Evolutionary conservation across 179 eudicot genomes (phyloP).

Genomic region (Nepenthes alata): DNA sequence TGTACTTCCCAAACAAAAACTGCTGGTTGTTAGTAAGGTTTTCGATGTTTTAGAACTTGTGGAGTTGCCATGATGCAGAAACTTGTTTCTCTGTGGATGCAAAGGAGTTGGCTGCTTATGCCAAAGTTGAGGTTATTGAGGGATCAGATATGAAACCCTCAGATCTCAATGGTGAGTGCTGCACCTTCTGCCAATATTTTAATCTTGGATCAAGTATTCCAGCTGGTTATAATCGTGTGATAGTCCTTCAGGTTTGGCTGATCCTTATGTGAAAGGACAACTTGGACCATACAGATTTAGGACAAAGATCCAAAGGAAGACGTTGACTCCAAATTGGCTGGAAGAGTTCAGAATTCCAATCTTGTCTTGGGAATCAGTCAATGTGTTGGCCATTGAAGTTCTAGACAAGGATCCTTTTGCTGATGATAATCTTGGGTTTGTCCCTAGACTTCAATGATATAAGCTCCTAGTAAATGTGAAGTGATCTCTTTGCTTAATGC

Average conservation of each 20-base stretch:
- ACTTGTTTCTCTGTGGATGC: slow-evolving; percentile 74
- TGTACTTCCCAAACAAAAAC: too few relatives aligned
- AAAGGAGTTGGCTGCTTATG: slow-evolving; percentile 70
- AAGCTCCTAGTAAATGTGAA: too few relatives aligned
- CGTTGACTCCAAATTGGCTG: slow-evolving; percentile 49
- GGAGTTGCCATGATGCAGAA: slow-evolving; percentile 24
- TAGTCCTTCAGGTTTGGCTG: slow-evolving; percentile 66
- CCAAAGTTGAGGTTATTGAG: slow-evolving; percentile 69
- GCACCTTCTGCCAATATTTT: neutral
- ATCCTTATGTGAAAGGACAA: slow-evolving; percentile 60
- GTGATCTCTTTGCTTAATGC: too few relatives aligned
- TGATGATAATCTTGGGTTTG: slow-evolving; percentile 57
- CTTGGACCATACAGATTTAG: slow-evolving; percentile 43
- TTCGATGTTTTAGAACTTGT: too few relatives aligned
- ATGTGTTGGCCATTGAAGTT: slow-evolving; percentile 36
- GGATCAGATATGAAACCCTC: slow-evolving; percentile 76
- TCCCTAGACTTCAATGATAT: slow-evolving; percentile 3
- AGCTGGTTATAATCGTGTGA: slow-evolving; percentile 5
- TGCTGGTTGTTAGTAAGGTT: too few relatives aligned
- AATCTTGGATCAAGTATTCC: neutral
- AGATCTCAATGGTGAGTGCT: slow-evolving; percentile 66
- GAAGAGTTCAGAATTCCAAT: slow-evolving; percentile 63
- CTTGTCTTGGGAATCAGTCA: slow-evolving; percentile 39
- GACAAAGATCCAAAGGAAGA: slow-evolving; percentile 47
- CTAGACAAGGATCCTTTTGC: slow-evolving; percentile 50